Percentiles rank a stretch among this genome's conserved stretches.
Evolutionary conservation across 768 basidiomycete genomes (phyloP).

Genomic region (Kwoniella sp.): DNA sequence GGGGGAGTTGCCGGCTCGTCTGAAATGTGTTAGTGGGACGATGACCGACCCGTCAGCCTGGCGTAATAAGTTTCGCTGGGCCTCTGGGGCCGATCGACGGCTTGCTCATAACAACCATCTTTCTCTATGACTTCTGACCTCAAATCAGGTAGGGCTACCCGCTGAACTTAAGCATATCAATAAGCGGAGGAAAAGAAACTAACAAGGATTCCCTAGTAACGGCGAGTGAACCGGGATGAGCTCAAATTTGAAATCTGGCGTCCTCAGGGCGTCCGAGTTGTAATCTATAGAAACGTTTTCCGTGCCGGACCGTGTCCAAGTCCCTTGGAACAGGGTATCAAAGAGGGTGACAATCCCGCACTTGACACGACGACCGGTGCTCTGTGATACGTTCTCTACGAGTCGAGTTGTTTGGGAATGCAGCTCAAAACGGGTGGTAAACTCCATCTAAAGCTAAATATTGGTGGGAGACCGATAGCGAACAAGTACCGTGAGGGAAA

Average conservation of each 20-base stretch:
- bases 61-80: conserved; percentile 56
- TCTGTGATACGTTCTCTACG: conserved; percentile 69
- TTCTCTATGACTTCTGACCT: conserved; percentile 57
- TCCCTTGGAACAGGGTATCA: conserved; percentile 73
- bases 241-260: conserved; percentile 78
- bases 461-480: conserved; percentile 75
- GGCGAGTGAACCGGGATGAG: conserved; percentile 79
- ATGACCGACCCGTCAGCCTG: conserved; percentile 23
- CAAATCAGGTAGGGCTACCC: conserved; percentile 79
- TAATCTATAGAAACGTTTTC: conserved; percentile 75
- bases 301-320: conserved; percentile 68
- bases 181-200: conserved; percentile 88
- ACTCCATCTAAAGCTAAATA: conserved; percentile 83
- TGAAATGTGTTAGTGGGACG: conserved; percentile 29
- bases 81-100: conserved; percentile 42
- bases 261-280: conserved; percentile 63
- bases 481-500: conserved; percentile 80
- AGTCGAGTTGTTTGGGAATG: conserved; percentile 83
- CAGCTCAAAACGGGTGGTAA: conserved; percentile 78
- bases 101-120: conserved; percentile 54
- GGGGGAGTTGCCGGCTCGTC: conserved; percentile 7
- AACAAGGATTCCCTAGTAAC: conserved; percentile 85
- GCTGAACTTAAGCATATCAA: conserved; percentile 85
- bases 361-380: conserved; percentile 61
- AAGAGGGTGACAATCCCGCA: conserved; percentile 54